A percentile compares a stretch with the other conserved stretches of the same genome.
Evolutionary conservation across 2,329 filamentous ascomycete genomes (phyloP).

Genomic region (Fonsecaea nubica): DNA sequence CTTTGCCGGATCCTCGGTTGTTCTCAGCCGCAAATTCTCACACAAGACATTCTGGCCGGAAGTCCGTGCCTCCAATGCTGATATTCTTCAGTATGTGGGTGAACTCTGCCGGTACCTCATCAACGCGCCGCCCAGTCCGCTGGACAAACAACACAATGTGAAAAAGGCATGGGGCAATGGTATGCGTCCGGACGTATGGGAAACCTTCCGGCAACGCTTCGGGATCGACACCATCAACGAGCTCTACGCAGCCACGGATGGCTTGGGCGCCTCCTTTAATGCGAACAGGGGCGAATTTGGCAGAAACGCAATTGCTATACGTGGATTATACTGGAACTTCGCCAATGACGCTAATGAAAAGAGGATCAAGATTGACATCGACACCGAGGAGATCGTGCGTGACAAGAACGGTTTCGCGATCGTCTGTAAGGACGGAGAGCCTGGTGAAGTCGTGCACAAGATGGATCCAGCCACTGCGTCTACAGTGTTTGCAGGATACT

Average conservation of each 20-base stretch:
- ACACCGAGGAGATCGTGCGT: conserved; percentile 69
- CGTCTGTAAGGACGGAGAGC: conserved; percentile 67
- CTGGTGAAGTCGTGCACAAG: conserved; percentile 76
- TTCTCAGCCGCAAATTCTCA: conserved; percentile 47
- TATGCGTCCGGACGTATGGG: conserved; percentile 57
- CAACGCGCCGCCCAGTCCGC: conserved; percentile 51
- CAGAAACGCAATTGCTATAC: conserved; percentile 71
- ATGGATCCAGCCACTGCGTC: conserved; percentile 52
- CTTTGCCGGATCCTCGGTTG: conserved; percentile 58
- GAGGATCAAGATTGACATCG: conserved; percentile 71
- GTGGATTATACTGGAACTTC: conserved; percentile 66
- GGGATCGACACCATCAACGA: conserved; percentile 64
- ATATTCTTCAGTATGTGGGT: conserved; percentile 64
- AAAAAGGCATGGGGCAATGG: conserved; percentile 57
- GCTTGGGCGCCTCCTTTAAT: conserved; percentile 69
- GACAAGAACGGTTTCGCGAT: conserved; percentile 72
- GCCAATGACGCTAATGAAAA: conserved; percentile 62
- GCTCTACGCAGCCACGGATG: conserved; percentile 81
- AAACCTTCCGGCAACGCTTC: conserved; percentile 51
- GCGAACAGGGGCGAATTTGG: conserved; percentile 67
- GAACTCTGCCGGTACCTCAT: conserved; percentile 59
- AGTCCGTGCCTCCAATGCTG: conserved; percentile 51
- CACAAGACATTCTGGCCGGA: conserved; percentile 41
- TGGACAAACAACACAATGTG: conserved; percentile 54
- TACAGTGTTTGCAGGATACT: conserved; percentile 79